Percentiles rank a stretch among this genome's conserved stretches.
phyloP scores from a whole-genome alignment of 805 yeast species.

The Kregervanrija delftensis region DNA sequence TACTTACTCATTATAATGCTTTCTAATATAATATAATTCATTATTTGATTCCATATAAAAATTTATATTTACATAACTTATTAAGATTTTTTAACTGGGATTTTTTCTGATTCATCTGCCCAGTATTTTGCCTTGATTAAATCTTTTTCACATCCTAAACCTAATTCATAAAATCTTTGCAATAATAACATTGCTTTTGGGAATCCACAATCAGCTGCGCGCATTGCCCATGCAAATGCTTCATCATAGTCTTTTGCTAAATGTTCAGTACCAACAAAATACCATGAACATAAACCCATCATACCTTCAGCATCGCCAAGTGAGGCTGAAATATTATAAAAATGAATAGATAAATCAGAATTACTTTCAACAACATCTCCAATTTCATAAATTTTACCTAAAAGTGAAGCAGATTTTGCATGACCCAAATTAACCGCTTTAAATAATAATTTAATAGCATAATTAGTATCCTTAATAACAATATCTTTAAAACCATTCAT shows the following conservation, averaged over 20 bases:
- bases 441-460: slow-evolving; percentile 79
- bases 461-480: slow-evolving; percentile 72
- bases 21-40: too few relatives aligned
- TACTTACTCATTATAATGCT: too few relatives aligned
- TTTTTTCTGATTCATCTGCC: slow-evolving; percentile 67
- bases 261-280: slow-evolving; percentile 86
- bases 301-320: slow-evolving; percentile 85
- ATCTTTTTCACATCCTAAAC: slow-evolving; percentile 74
- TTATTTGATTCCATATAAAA: too few relatives aligned
- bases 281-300: slow-evolving; percentile 97
- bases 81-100: not conserved
- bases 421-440: slow-evolving; percentile 88
- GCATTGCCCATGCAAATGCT: slow-evolving; percentile 90
- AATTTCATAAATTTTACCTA: slow-evolving; percentile 80
- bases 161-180: slow-evolving; percentile 79
- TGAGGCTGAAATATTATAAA: slow-evolving; percentile 84
- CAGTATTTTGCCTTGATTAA: slow-evolving; percentile 55
- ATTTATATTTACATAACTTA: too few relatives aligned
- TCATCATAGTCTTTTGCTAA: slow-evolving; percentile 73
- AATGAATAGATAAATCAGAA: slow-evolving; percentile 79
- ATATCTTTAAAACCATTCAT: slow-evolving; percentile 82
- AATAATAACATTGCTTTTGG: slow-evolving; percentile 82
- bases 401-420: slow-evolving; percentile 65
- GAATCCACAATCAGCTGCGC: slow-evolving; percentile 70
- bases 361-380: slow-evolving; percentile 76